These are phyloP conservation scores for Rhizopus delemar DNA, from an alignment of 371 early-diverging fungal species.

Conservation along the genomic window DNA sequence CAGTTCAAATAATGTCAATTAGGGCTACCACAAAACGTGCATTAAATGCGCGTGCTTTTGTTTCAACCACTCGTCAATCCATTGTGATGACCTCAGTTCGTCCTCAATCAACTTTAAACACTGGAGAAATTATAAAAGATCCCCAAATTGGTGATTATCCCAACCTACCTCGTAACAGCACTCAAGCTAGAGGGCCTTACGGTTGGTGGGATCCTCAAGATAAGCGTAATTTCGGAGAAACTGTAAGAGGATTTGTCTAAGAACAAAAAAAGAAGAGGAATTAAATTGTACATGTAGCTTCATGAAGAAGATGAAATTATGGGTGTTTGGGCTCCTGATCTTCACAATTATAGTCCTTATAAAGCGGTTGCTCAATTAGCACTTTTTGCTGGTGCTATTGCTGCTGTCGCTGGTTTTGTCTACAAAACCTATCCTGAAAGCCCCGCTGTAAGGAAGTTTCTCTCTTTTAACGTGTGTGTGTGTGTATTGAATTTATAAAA, in stretches of 20 bases:
- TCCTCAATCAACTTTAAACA: conserved; percentile 51
- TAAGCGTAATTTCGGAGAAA: conserved; percentile 67
- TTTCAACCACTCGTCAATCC: conserved; percentile 32
- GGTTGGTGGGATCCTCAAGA: conserved; percentile 68
- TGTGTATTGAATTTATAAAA: not conserved
- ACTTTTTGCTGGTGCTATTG: conserved; percentile 37
- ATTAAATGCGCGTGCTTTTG: conserved; percentile 39
- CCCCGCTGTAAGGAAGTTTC: conserved; percentile 37
- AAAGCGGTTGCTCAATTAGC: conserved; percentile 57
- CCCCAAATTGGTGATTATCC: conserved; percentile 70
- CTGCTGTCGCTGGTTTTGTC: conserved; percentile 49
- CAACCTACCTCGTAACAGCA: conserved; percentile 63
- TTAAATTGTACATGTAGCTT: conserved; percentile 37
- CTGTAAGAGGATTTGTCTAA: conserved; percentile 33
- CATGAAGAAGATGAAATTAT: conserved; percentile 66
- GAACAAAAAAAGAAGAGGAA: no score
- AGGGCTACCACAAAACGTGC: conserved; percentile 44
- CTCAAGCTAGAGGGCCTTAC: conserved; percentile 56
- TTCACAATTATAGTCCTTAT: conserved; percentile 56
- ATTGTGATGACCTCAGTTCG: conserved; percentile 35
- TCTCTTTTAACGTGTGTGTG: no score
- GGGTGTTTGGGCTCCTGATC: conserved; percentile 68
- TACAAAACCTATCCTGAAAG: conserved; percentile 49
- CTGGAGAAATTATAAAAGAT: conserved; percentile 52
- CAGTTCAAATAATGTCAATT: conserved; percentile 30